phyloP scores from a whole-genome alignment of 768 basidiomycete genomes.

The Pulveroboletus sp. region DNA sequence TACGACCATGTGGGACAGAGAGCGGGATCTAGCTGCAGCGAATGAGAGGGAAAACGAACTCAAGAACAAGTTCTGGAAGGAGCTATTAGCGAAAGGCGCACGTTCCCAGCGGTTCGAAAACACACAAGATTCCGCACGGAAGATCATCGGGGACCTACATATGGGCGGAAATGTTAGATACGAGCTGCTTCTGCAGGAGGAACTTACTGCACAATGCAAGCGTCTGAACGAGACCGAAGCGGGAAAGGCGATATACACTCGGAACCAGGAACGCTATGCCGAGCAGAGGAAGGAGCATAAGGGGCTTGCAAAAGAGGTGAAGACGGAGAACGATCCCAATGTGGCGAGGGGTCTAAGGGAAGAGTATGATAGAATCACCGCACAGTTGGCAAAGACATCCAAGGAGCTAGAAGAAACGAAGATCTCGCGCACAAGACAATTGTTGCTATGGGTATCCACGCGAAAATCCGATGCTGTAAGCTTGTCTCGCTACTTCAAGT shows the following conservation, averaged over 20 bases:
- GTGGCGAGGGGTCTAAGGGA: slow-evolving; percentile 5
- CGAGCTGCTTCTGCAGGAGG: slow-evolving; percentile 17
- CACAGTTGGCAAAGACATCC: too few species aligned
- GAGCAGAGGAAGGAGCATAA: slow-evolving; percentile 13
- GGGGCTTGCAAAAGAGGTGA: slow-evolving; percentile 15
- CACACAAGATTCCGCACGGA: background rate
- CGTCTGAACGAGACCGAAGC: slow-evolving; percentile 21
- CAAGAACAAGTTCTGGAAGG: too few species aligned
- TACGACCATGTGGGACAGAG: slow-evolving; percentile 37
- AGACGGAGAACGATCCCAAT: slow-evolving; percentile 1
- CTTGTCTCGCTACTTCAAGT: too few species aligned
- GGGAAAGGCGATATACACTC: slow-evolving; percentile 13
- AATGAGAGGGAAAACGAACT: too few species aligned
- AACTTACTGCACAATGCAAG: slow-evolving; percentile 7
- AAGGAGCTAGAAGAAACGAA: too few species aligned
- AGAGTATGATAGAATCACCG: too few species aligned
- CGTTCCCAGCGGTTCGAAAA: too few species aligned
- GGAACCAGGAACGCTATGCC: slow-evolving; percentile 10
- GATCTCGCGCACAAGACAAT: too few species aligned
- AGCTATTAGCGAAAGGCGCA: background rate
- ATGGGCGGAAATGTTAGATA: background rate
- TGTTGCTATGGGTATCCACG: too few species aligned
- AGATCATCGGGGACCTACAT: background rate
- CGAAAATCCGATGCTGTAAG: too few species aligned
- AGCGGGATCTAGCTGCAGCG: background rate